A percentile compares a stretch with the other conserved stretches of the same genome.
phyloP scores from a whole-genome alignment of 2,329 filamentous ascomycete species.

The Alternaria infectoria region DNA sequence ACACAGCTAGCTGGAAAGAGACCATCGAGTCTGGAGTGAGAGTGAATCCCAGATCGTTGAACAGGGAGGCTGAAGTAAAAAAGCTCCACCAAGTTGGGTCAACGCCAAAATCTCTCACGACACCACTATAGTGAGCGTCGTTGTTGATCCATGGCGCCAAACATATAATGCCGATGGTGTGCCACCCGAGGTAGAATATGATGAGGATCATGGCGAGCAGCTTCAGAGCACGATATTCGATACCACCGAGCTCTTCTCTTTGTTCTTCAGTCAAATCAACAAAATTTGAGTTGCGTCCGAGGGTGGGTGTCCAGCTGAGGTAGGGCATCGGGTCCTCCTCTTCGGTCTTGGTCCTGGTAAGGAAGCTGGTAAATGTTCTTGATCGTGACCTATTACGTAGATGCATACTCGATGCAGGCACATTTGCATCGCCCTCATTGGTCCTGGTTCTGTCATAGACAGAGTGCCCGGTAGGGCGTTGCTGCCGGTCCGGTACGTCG shows the following conservation, averaged over 20 bases:
- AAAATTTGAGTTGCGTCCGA: slow-evolving; percentile 92
- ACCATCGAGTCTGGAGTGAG: slow-evolving; percentile 93
- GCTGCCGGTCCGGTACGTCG: slow-evolving; percentile 62
- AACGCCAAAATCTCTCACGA: slow-evolving; percentile 69
- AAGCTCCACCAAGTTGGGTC: slow-evolving; percentile 87
- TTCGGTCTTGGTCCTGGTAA: slow-evolving; percentile 59
- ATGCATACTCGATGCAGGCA: slow-evolving; percentile 24
- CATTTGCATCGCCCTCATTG: slow-evolving; percentile 12
- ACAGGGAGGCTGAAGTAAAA: slow-evolving; percentile 85
- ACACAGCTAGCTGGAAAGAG: slow-evolving; percentile 79
- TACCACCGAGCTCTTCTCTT: slow-evolving; percentile 91
- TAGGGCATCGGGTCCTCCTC: slow-evolving; percentile 74
- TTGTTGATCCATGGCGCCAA: slow-evolving; percentile 81
- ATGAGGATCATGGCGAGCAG: slow-evolving; percentile 80
- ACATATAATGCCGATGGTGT: slow-evolving; percentile 74
- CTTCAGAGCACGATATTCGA: slow-evolving; percentile 93
- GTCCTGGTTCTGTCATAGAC: slow-evolving; percentile 30
- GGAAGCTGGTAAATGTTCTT: slow-evolving; percentile 66
- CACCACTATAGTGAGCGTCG: slow-evolving; percentile 61
- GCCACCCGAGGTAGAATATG: slow-evolving; percentile 82
- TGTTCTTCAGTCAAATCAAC: slow-evolving; percentile 87
- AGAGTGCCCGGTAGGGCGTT: slow-evolving; percentile 39
- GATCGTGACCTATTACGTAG: slow-evolving; percentile 45
- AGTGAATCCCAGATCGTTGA: slow-evolving; percentile 94
- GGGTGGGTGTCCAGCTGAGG: slow-evolving; percentile 89